Evolutionary conservation across 1,284 basidiomycete genomes (phyloP), one percentile per base, ranked within the genome.

Genomic region (Phaffia rhodozyma): DNA sequence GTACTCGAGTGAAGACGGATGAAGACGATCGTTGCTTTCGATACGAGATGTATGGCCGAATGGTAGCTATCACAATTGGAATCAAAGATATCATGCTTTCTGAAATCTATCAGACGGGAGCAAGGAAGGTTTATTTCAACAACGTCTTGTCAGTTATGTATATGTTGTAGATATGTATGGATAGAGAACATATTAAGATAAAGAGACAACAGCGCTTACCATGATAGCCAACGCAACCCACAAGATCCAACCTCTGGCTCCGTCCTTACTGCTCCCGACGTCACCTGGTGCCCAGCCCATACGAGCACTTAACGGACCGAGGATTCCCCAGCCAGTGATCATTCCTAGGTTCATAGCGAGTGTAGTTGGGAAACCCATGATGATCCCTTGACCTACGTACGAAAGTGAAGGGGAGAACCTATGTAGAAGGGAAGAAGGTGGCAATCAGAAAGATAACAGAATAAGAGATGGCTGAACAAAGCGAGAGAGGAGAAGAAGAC

Each of bases 351-450:
- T 92, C 93, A 97, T 97, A 72, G 88, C 89, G 32, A 94, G 72
- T 0, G 91, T 93, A 0, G 91, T 96, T 0, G 91, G 89, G 69
- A 94, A 87, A 3, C 93, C 93, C 94, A 97, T 97, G 72, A 97
- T 97, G 68, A 97, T 92, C 5, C 92, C 90, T 81, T 93, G 90
- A 0, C 91, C 91, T 49, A 93, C 83, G 71, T 92, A 94, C 2
- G 87, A 90, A 55, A 96, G 78, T 73, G 89, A 92, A 0, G 91
- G 91, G 0, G 91, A 90, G 72, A 97, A 93, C 62, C 72, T 74
- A 51, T 1, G 54, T 30, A 34, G 34, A 25, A 27, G 16, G n/a
- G 29, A n/a, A 55, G 9, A 23, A 20, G 54, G 6, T 30, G 58
- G 32, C 60, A 50, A 48, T 18, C 58, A 30, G 25, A 56, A 43